Evolutionary conservation across 2,329 filamentous ascomycete genomes (phyloP).

Genomic region (Hypomyces perniciosus): DNA sequence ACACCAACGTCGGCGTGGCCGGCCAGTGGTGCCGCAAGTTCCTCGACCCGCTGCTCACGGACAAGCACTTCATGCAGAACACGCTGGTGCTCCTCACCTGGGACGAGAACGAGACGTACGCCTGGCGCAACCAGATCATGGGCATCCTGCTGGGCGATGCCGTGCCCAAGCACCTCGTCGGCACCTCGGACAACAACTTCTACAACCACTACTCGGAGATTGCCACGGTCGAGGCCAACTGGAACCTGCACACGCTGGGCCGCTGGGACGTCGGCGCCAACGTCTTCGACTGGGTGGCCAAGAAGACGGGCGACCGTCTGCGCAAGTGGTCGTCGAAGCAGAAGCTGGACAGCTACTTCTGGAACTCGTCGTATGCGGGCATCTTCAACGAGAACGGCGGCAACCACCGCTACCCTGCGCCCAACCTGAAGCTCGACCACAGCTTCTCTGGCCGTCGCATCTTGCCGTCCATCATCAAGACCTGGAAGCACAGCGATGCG

Average conservation of each 20-base stretch:
- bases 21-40: slow-evolving; percentile 63
- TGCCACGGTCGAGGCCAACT: slow-evolving; percentile 63
- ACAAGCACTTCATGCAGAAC: slow-evolving; percentile 67
- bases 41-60: slow-evolving; percentile 61
- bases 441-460: slow-evolving; percentile 29
- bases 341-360: slow-evolving; percentile 37
- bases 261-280: slow-evolving; percentile 69
- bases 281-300: slow-evolving; percentile 56
- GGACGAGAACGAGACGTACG: slow-evolving; percentile 70
- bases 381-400: slow-evolving; percentile 33
- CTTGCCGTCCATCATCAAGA: slow-evolving; percentile 31
- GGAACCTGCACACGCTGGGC: slow-evolving; percentile 62
- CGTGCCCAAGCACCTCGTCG: slow-evolving; percentile 57
- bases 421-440: slow-evolving; percentile 32
- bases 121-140: slow-evolving; percentile 61
- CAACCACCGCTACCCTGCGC: slow-evolving; percentile 32
- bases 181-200: slow-evolving; percentile 62
- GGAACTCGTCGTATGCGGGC: slow-evolving; percentile 51
- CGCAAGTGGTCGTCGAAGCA: slow-evolving; percentile 31
- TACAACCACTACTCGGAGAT: slow-evolving; percentile 70
- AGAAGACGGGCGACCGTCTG: slow-evolving; percentile 51
- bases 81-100: slow-evolving; percentile 73
- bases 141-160: slow-evolving; percentile 68
- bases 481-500: slow-evolving; percentile 32
- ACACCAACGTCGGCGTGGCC: slow-evolving; percentile 62